Conservation (phyloP, 768 basidiomycete genomes). For the Calocybe cyanea region DNA sequence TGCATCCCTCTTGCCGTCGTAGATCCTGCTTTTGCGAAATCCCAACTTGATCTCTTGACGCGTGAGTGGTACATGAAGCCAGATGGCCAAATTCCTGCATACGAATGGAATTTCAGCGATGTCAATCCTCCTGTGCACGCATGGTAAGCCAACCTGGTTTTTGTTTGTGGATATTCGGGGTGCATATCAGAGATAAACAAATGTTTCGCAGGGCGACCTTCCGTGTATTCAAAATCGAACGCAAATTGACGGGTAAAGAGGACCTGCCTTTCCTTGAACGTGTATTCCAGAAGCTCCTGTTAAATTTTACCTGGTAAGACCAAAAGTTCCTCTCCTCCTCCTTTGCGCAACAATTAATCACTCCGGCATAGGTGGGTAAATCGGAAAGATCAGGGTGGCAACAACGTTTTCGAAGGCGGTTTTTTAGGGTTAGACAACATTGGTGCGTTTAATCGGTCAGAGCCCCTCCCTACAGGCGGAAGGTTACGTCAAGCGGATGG, state of each 20-base stretch:
- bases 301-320: conserved; percentile 91
- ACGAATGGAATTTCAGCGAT: conserved; percentile 99
- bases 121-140: conserved; percentile 99
- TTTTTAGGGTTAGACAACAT: conserved; percentile 99
- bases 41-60: conserved; percentile 93
- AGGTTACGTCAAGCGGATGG: conserved; percentile 94
- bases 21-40: conserved; percentile 94
- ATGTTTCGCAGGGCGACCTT: conserved; percentile 74
- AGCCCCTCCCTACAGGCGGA: conserved; percentile 94
- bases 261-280: conserved; percentile 92
- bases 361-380: conserved; percentile 83
- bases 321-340: conserved; percentile 11
- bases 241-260: conserved; percentile 88
- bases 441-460: conserved; percentile 95
- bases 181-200: no score
- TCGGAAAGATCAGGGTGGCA: conserved; percentile 90
- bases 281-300: conserved; percentile 94
- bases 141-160: conserved; percentile 51
- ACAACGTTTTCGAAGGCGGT: conserved; percentile 97
- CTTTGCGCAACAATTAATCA: neutral
- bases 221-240: conserved; percentile 98
- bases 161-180: neutral
- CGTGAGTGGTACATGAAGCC: conserved; percentile 99
- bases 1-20: conserved; percentile 97
- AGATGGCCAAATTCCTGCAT: conserved; percentile 97